Conservation (phyloP, 177 flowering plant genomes). For the Vitis hybrid region DNA sequence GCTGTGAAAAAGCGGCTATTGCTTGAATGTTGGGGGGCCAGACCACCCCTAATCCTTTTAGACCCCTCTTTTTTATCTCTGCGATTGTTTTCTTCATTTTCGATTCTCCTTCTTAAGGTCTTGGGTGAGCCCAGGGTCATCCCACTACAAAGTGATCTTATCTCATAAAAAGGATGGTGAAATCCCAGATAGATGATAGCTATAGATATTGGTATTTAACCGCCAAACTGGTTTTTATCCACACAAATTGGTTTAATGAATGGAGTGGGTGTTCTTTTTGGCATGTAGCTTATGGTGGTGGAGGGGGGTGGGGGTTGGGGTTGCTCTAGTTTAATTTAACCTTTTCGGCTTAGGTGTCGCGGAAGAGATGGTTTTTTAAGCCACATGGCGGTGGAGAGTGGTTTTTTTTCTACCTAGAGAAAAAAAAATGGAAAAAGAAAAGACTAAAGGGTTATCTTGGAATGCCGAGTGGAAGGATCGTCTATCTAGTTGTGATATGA, state of each 20-base stretch:
- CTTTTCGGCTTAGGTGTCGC: slow-evolving; percentile 4
- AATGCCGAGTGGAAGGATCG: slow-evolving; percentile 19
- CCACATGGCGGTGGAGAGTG: background rate
- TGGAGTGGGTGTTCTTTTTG: slow-evolving; percentile 8
- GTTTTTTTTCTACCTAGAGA: background rate
- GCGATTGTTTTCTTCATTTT: background rate
- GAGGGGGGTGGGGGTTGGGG: no score
- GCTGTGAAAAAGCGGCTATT: background rate
- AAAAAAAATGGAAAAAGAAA: slow-evolving; percentile 6
- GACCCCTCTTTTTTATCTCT: background rate
- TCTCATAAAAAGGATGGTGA: background rate
- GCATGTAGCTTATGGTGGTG: slow-evolving; percentile 8
- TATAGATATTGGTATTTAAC: slow-evolving; percentile 1
- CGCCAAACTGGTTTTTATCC: background rate
- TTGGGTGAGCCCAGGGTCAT: no score
- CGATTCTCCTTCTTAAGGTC: no score
- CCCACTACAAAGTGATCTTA: no score
- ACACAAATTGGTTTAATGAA: background rate
- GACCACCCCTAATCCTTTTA: background rate
- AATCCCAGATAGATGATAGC: background rate
- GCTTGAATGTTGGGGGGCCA: slow-evolving; percentile 10
- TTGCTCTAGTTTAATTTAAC: background rate
- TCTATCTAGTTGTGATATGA: slow-evolving; percentile 28
- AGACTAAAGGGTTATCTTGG: slow-evolving; percentile 19
- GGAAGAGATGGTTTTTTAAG: slow-evolving; percentile 13